Percentiles rank a stretch among this genome's conserved stretches.
These are phyloP conservation scores for Fomitopsis pinicola DNA, from an alignment of 1,284 basidiomycete genomes.

Conservation along the genomic window DNA sequence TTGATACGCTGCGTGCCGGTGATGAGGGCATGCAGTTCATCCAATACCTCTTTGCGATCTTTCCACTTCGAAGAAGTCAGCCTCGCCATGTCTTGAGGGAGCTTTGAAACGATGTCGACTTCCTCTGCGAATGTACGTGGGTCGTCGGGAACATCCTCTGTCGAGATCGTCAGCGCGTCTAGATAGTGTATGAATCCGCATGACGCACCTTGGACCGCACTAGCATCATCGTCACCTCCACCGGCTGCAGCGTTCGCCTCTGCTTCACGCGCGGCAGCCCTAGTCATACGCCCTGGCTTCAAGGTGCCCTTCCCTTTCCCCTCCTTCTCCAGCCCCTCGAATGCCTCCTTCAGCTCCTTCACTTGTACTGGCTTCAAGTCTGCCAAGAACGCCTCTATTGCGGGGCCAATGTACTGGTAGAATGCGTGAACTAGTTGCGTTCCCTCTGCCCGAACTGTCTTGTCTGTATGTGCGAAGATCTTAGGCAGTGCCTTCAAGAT, in stretches of 20 bases:
- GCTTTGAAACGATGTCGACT: constrained; percentile 71
- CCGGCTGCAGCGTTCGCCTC: constrained; percentile 48
- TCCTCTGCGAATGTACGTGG: constrained; percentile 84
- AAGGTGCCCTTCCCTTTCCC: constrained; percentile 80
- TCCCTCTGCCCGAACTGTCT: constrained; percentile 93
- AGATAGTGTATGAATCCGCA: background rate
- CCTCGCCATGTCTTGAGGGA: constrained; percentile 72
- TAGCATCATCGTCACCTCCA: constrained; percentile 34
- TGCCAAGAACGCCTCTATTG: constrained; percentile 83
- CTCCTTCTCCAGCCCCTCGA: constrained; percentile 79
- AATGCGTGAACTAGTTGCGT: constrained; percentile 72
- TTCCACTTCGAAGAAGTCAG: constrained; percentile 97
- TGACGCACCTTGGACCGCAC: constrained; percentile 32
- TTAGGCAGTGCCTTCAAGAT: constrained; percentile 87
- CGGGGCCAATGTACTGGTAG: constrained; percentile 88
- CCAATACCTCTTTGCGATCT: constrained; percentile 90
- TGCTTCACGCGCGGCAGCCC: constrained; percentile 72
- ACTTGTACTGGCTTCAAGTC: constrained; percentile 98
- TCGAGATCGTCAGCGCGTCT: background rate
- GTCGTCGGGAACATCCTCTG: constrained; percentile 58
- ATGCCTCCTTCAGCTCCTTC: constrained; percentile 92
- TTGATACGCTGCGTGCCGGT: constrained; percentile 74
- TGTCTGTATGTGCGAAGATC: constrained; percentile 95
- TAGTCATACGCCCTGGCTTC: constrained; percentile 78
- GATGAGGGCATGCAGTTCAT: constrained; percentile 77